Evolutionary conservation across 208 protist genomes (phyloP).

Genomic region (Leishmania major): DNA sequence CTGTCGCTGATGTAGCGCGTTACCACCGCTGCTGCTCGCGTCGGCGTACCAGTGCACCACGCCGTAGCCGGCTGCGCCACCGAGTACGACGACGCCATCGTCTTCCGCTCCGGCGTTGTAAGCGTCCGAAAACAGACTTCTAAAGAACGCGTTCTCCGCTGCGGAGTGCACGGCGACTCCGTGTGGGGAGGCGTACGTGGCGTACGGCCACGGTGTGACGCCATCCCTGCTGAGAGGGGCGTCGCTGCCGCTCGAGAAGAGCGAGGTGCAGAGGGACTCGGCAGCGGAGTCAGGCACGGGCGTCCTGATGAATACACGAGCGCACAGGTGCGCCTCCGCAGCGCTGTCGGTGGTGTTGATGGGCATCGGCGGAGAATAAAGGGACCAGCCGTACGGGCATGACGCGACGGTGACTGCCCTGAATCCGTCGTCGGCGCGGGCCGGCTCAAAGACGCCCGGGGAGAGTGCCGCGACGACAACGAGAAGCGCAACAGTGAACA

Average conservation of each 20-base stretch:
- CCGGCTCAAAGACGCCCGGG: too few relatives aligned
- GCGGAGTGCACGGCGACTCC: slow-evolving; percentile 19
- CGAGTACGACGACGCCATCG: slow-evolving; percentile 21
- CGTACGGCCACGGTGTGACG: slow-evolving; percentile 28
- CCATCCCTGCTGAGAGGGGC: slow-evolving; percentile 14
- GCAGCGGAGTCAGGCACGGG: slow-evolving; percentile 1
- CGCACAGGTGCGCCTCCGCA: neutral
- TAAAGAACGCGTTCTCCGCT: slow-evolving; percentile 16
- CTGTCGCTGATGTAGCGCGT: neutral
- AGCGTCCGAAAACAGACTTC: neutral
- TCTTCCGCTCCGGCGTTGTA: neutral
- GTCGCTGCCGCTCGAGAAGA: too few relatives aligned
- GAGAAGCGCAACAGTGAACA: too few relatives aligned
- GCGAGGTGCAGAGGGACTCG: too few relatives aligned
- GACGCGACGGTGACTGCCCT: neutral
- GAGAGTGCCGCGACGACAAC: too few relatives aligned
- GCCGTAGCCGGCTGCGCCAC: slow-evolving; percentile 29
- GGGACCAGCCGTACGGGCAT: slow-evolving; percentile 29
- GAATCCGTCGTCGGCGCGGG: too few relatives aligned
- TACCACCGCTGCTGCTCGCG: neutral
- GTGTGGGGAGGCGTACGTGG: slow-evolving; percentile 14
- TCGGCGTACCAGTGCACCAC: slow-evolving; percentile 28
- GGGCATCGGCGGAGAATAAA: slow-evolving; percentile 10
- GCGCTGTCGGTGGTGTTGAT: neutral
- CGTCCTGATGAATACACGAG: slow-evolving; percentile 13